phyloP scores from a whole-genome alignment of 805 yeast species.

The Geotrichum ghanense region DNA sequence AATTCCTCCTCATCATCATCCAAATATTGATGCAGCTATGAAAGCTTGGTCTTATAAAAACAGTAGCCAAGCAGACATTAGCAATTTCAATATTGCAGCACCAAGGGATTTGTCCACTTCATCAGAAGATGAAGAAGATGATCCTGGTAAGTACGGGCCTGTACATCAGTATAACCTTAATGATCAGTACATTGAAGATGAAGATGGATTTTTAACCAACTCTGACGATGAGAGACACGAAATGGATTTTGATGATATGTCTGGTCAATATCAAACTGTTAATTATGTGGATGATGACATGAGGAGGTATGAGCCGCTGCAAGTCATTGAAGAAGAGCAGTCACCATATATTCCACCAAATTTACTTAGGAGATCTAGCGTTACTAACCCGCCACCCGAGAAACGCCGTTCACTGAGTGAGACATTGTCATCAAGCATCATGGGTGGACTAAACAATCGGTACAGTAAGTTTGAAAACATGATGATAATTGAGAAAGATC shows the following conservation, averaged over 20 bases:
- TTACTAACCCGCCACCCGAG: not conserved
- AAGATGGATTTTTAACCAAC: not conserved
- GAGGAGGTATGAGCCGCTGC: not conserved
- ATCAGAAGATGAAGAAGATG: not conserved
- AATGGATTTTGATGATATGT: not conserved
- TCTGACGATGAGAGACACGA: not conserved
- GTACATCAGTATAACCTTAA: not conserved
- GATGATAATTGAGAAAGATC: slow-evolving; percentile 4
- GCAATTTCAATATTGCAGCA: not conserved
- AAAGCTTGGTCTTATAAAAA: not conserved
- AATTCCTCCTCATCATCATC: not conserved
- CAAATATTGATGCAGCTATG: not conserved
- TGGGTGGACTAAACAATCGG: not conserved
- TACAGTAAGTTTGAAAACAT: not conserved
- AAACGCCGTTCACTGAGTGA: not conserved
- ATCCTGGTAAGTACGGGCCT: not conserved
- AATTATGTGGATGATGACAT: not conserved
- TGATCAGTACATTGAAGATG: not conserved
- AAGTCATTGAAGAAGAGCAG: not conserved
- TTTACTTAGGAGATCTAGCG: not conserved
- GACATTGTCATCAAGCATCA: not conserved
- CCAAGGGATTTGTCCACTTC: not conserved
- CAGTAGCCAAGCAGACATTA: not conserved
- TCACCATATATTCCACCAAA: not conserved
- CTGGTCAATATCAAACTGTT: no score